Evolutionary conservation across 139 green algal genomes (phyloP).

Genomic region (Chlorella sp.): DNA sequence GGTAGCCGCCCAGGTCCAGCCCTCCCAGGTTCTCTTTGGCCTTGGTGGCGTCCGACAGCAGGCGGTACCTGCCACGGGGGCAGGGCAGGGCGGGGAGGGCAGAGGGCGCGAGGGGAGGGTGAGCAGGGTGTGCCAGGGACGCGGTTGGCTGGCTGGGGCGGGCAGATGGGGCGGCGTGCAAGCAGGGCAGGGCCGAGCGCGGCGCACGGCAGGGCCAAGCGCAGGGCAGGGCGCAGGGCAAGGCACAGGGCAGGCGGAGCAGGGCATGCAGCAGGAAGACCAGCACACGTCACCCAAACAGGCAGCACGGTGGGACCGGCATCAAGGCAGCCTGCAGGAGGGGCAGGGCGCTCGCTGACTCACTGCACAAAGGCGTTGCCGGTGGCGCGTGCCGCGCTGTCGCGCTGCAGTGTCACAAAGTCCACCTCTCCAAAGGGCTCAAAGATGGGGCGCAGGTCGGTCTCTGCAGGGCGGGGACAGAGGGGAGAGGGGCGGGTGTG

Average conservation of each 20-base stretch:
- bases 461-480: constrained; percentile 46
- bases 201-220: too few species aligned
- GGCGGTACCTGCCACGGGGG: constrained; percentile 20
- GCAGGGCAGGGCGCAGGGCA: not conserved
- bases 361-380: constrained; percentile 56
- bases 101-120: not conserved
- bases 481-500: not conserved
- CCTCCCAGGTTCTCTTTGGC: constrained; percentile 77
- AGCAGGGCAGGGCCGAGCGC: not conserved
- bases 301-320: not conserved
- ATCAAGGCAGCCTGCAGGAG: too few species aligned
- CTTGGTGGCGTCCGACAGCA: constrained; percentile 63
- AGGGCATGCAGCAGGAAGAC: not conserved
- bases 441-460: constrained; percentile 85
- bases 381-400: constrained; percentile 61
- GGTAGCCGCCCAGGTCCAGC: constrained; percentile 65
- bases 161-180: not conserved
- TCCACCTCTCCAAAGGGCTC: constrained; percentile 88
- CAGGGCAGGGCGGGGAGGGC: not conserved
- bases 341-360: too few species aligned
- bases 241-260: not conserved
- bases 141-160: not conserved
- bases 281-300: not conserved
- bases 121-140: not conserved
- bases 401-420: constrained; percentile 67